Base-by-base conservation (phyloP, 345 rosid species). In the Raphanus sativus region DNA sequence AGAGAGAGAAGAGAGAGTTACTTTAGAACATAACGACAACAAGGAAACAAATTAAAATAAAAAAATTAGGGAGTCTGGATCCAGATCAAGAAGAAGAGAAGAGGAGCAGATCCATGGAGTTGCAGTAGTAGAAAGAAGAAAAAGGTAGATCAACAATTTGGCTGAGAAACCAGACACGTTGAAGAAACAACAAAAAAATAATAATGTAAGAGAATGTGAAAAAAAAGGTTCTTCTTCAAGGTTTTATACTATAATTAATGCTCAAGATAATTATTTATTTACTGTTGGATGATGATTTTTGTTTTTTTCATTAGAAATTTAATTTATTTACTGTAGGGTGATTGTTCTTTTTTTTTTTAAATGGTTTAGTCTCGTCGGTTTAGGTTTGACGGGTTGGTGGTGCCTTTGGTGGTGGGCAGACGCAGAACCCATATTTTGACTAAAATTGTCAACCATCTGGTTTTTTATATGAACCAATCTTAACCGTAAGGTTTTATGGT, bases 141-240 rank as follows among this genome's bases (percentile, higher is more conserved):
- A 54, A 71, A 65, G 81, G 73, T 72, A 73, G 75, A 74, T 80
- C 82, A 80, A 74, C 54, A 79, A 69, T 24, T 68, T n/a, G n/a
- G 78, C 67, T 69, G 42, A 28, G 71, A 56, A 80, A 80, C 75
- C 75, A 80, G 71, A 79, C 82, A 74, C 82, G 76, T 78, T 36
- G 10, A 54, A 5, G 54, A 30, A 61, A 38, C 55, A 54, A 61
- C 32, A 56, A 6, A 40, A 68, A 50, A 54, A 68, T 62, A 45
- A 45, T 45, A 12, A 45, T 69, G 82, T 74, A 74, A 79, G 79
- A 79, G 69, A 74, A 63, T 74, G 82, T 79, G 67, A 69, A 74
- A 74, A 28, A 28, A 28, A 80, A 80, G 82, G 61, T 74, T 74
- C 75, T 68, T 79, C 82, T 1, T 79, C 78, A 68, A 77, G 82